phyloP scores from a whole-genome alignment of 257 asterid species.

The Osmanthus fragrans region DNA sequence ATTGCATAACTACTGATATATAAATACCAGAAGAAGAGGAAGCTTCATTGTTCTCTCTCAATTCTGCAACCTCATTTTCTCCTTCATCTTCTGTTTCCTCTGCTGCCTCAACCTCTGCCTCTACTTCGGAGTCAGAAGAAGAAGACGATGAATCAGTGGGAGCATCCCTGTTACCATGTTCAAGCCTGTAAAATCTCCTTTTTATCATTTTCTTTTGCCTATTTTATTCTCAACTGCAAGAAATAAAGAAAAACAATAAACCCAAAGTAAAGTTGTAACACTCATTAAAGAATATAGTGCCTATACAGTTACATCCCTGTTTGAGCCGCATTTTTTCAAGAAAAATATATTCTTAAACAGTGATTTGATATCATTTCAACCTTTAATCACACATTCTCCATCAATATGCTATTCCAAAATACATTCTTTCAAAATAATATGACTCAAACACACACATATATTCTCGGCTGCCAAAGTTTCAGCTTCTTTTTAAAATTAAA shows the following conservation, averaged over 20 bases:
- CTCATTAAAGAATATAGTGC: background rate
- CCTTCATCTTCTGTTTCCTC: constrained; percentile 56
- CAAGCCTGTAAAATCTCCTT: constrained; percentile 75
- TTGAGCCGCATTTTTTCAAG: too few species aligned
- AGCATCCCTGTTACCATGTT: constrained; percentile 70
- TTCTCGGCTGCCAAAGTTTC: constrained; percentile 2
- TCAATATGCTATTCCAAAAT: too few species aligned
- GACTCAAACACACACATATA: background rate
- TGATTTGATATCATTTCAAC: too few species aligned
- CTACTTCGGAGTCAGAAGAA: constrained; percentile 64
- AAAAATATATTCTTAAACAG: too few species aligned
- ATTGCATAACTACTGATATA: background rate
- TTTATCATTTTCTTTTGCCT: constrained; percentile 58
- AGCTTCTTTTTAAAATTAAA: background rate
- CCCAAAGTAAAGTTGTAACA: background rate
- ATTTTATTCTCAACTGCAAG: constrained; percentile 42
- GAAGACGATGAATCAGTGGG: constrained; percentile 77
- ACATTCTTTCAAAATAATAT: too few species aligned
- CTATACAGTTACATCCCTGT: background rate
- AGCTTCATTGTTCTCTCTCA: constrained; percentile 41
- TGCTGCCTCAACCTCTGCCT: constrained; percentile 40
- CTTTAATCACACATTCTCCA: too few species aligned
- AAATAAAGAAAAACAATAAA: constrained; percentile 15
- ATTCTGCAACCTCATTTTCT: constrained; percentile 31
- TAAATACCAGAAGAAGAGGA: constrained; percentile 54